Evolutionary conservation across 1,139 yeast genomes (phyloP).

Genomic region (Kodamaea arcana): DNA sequence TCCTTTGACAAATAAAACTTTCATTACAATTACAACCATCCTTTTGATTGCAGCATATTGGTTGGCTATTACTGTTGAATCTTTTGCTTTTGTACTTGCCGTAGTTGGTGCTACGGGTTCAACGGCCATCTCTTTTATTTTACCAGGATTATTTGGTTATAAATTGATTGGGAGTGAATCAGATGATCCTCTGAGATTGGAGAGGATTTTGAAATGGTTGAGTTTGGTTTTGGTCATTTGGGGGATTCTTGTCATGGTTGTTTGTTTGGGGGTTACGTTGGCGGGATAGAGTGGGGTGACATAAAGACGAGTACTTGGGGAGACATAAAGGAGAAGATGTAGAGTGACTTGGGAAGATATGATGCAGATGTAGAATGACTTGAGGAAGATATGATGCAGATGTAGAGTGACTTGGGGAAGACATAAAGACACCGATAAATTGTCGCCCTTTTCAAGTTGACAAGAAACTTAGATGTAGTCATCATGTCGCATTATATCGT

Average conservation of each 20-base stretch:
- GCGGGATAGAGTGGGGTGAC: too few relatives aligned
- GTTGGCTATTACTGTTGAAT: constrained; percentile 42
- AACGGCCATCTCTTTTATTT: constrained; percentile 53
- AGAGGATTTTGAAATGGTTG: constrained; percentile 21
- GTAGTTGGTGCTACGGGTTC: constrained; percentile 62
- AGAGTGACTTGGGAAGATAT: too few relatives aligned
- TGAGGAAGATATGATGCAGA: too few relatives aligned
- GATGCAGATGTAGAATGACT: too few relatives aligned
- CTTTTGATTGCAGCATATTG: constrained; percentile 43
- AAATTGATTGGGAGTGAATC: constrained; percentile 35
- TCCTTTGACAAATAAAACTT: constrained; percentile 50
- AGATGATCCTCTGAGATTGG: constrained; percentile 21
- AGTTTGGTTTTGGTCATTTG: constrained; percentile 35
- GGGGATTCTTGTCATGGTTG: constrained; percentile 73
- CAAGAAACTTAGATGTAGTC: too few relatives aligned
- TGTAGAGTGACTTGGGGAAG: too few relatives aligned
- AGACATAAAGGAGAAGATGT: too few relatives aligned
- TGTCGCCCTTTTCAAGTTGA: too few relatives aligned
- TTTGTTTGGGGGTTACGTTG: constrained; percentile 51
- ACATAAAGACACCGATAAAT: too few relatives aligned
- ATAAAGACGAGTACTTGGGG: too few relatives aligned
- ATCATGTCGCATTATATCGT: too few relatives aligned
- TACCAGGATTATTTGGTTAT: constrained; percentile 58
- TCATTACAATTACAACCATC: constrained; percentile 42
- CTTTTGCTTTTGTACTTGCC: constrained; percentile 55